Base-by-base conservation (phyloP, 2,329 filamentous ascomycete species). In the Monilinia fructicola region DNA sequence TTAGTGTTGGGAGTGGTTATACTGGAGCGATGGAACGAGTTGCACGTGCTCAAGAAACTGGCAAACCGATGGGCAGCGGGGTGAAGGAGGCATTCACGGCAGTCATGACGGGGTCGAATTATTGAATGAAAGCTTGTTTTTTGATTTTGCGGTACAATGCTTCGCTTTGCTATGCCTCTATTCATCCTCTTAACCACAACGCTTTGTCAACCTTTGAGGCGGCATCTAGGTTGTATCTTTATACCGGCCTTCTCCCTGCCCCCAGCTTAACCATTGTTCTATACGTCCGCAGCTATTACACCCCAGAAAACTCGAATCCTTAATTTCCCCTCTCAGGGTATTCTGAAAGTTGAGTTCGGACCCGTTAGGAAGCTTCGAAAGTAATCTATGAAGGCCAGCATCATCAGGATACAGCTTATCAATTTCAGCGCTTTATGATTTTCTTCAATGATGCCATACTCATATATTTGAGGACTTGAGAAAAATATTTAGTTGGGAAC, bases 51-150 rank as follows among this genome's bases (percentile, higher is more conserved):
- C 58, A 61, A 21, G 44, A 61, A 26, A 61, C 58, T 26, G 31
- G 44, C 12, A 26, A 31, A 4, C 28, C 44, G 44, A 26, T 9
- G n/a, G n/a, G 44, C 38, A 67, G 69, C 54, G 55, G 59, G 14
- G 38, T 67, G n/a, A 62, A 68, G 26, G 66, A 59, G 18, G 64
- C 46, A 9, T 70, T 70, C 44, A 66, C 66, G 5, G 62, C 69
- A 16, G 64, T 60, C 12, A 59, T 66, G 28, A 70, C 68, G 16
- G 60, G 67, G 44, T 40, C 58, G 0, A 26, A 40, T 38, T 61
- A 50, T 61, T 61, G 46, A 50, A 50, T 50, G 28, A 21, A 26
- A 50, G 12, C 1, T 26, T 2, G 12, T 38, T 50, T 38, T 50
- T 2, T 38, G 6, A 38, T 61, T 38, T 23, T 4, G 14, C 11